Evolutionary conservation across 1,139 yeast species (phyloP).

Genomic region (Protomyces inundatus): DNA sequence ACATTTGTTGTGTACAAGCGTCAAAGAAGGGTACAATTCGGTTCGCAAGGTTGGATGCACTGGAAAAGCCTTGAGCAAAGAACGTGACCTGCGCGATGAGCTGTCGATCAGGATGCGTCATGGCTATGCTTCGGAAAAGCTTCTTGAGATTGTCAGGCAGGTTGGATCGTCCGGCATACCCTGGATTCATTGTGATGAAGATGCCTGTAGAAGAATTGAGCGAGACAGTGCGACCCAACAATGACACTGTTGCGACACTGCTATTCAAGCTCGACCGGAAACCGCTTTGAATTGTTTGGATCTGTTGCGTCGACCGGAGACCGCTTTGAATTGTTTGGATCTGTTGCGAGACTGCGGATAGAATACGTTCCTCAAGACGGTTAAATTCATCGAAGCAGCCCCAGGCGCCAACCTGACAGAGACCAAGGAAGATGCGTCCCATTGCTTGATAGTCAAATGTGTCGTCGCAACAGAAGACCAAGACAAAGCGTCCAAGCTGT

Average conservation of each 20-base stretch:
- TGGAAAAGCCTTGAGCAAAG: conserved; percentile 62
- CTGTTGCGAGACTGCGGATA: conserved; percentile 83
- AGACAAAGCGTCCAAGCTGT: conserved; percentile 70
- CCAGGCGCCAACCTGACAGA: conserved; percentile 88
- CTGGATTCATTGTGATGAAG: conserved; percentile 90
- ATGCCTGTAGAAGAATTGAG: conserved; percentile 51
- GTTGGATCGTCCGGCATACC: conserved; percentile 72
- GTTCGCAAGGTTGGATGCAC: conserved; percentile 48
- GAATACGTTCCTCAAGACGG: conserved; percentile 61
- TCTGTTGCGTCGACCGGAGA: conserved; percentile 61
- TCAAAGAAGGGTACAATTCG: conserved; percentile 55
- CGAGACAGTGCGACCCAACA: conserved; percentile 47
- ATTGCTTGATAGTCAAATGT: conserved; percentile 77
- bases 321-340: conserved; percentile 67
- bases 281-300: conserved; percentile 64
- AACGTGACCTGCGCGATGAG: conserved; percentile 68
- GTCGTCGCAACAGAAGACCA: conserved; percentile 89
- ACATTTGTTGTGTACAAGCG: conserved; percentile 42
- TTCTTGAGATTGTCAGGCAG: conserved; percentile 84
- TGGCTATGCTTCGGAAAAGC: conserved; percentile 68
- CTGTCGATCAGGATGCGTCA: conserved; percentile 66
- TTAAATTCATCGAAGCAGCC: conserved; percentile 96
- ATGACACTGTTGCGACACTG: conserved; percentile 40
- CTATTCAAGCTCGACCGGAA: conserved; percentile 35
- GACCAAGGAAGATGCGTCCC: conserved; percentile 70